phyloP scores from a whole-genome alignment of 768 basidiomycete genomes.

The Boletus eberwhitei region DNA sequence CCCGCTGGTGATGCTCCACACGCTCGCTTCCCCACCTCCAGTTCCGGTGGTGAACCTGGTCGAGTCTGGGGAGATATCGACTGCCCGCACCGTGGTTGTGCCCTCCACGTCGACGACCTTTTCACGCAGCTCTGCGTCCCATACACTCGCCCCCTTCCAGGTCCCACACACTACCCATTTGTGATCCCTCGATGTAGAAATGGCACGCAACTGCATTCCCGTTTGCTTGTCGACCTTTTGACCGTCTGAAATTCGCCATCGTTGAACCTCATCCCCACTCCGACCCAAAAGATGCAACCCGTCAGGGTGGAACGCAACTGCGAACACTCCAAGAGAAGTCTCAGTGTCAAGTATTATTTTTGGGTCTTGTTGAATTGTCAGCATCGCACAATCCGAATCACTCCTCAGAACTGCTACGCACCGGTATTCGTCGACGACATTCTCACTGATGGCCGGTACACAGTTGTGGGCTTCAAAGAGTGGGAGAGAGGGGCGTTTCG shows the following conservation, averaged over 20 bases:
- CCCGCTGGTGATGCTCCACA: too few relatives aligned
- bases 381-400: background rate
- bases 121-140: too few relatives aligned
- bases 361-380: background rate
- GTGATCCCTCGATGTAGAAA: background rate
- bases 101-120: too few relatives aligned
- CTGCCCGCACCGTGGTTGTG: too few relatives aligned
- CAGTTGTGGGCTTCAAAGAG: background rate
- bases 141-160: too few relatives aligned
- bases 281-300: background rate
- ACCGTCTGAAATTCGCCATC: background rate
- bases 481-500: too few relatives aligned
- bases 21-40: too few relatives aligned
- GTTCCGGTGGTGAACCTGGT: too few relatives aligned
- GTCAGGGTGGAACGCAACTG: background rate
- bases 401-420: background rate
- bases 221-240: background rate
- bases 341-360: background rate
- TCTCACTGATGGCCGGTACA: background rate
- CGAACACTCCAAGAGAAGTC: background rate
- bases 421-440: background rate
- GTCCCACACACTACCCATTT: too few relatives aligned
- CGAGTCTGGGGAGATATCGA: too few relatives aligned
- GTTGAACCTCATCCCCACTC: background rate
- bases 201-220: background rate